Base-by-base conservation (phyloP, 495 filamentous ascomycete genomes). In the Achaetomiella virescens region DNA sequence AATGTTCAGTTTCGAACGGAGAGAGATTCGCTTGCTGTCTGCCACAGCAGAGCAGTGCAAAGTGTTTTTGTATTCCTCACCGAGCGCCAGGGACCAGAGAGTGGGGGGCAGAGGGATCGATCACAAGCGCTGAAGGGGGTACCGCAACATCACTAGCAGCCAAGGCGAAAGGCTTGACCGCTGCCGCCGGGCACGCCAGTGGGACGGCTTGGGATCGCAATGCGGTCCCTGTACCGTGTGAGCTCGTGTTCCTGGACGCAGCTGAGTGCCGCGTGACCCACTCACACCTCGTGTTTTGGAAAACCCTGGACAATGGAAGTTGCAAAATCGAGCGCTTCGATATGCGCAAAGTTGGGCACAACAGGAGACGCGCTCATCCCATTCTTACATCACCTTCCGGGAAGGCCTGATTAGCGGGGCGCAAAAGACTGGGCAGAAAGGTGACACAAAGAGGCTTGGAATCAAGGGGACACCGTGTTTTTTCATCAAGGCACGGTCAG, bases 91-190 rank as follows among this genome's bases (percentile, higher is more conserved):
- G 48, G 17, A 33, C 45, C 7, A 37, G 44, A 27, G 21, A 48
- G 45, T 45, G 42, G 48, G 44, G 55, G 37, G 15, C 18, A 40
- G 56, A 48, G 46, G 55, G 38, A 52, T 29, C 54, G 57, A 57
- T 64, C 59, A 64, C 61, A 57, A 37, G 49, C 42, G 48, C 51
- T 49, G 48, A 18, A 42, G 55, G 45, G 47, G 43, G 59, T 56
- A 58, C 47, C 49, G 56, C 52, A 55, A 56, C 52, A 52, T 53
- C 48, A 43, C 37, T 55, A 48, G 52, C 49, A 57, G 33, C 37
- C n/a, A 29, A 53, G 53, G 49, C 53, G 44, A n/a, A 41, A 22
- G 17, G 27, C 17, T 27, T 31, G 33, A 6, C 12, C 24, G 10
- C 45, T 49, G 36, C 35, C 8, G 10, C 52, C 49, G 18, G 21